These are phyloP conservation scores for Arabidopsis lyrata DNA, from an alignment of 441 rosid genomes.

Conservation along the genomic window DNA sequence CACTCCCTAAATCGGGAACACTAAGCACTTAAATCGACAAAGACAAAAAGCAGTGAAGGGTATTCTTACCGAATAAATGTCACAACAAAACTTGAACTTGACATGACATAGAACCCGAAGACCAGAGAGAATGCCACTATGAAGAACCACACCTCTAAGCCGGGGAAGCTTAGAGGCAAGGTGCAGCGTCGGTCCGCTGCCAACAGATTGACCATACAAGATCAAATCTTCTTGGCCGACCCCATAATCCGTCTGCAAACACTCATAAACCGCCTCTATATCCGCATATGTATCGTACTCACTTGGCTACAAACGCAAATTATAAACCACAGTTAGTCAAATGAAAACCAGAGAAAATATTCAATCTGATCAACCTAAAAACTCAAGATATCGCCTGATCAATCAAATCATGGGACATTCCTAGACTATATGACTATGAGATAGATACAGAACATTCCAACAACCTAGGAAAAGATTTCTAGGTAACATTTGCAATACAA, in stretches of 20 bases:
- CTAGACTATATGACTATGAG: conserved; percentile 12
- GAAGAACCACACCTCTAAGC: conserved; percentile 95
- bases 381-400: not conserved
- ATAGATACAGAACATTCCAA: conserved; percentile 28
- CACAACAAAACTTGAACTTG: conserved; percentile 83
- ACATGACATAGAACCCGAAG: conserved; percentile 98
- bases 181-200: conserved; percentile 96
- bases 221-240: conserved; percentile 90
- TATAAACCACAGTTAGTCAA: conserved; percentile 19
- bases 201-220: conserved; percentile 96
- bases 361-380: not conserved
- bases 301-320: conserved; percentile 67
- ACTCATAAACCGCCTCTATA: conserved; percentile 92
- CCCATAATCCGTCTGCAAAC: conserved; percentile 91
- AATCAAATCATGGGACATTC: not conserved
- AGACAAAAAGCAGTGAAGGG: conserved; percentile 8
- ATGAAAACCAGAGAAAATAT: not conserved
- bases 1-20: not conserved
- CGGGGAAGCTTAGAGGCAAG: conserved; percentile 96
- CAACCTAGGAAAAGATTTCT: conserved; percentile 11
- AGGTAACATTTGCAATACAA: not conserved
- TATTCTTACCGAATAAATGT: conserved; percentile 75
- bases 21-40: not conserved
- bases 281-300: conserved; percentile 96
- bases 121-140: conserved; percentile 97